Percentiles rank a stretch among this genome's conserved stretches.
phyloP scores from a whole-genome alignment of 2,329 filamentous ascomycete genomes.

The Neophaeococcomyces mojaviensis region DNA sequence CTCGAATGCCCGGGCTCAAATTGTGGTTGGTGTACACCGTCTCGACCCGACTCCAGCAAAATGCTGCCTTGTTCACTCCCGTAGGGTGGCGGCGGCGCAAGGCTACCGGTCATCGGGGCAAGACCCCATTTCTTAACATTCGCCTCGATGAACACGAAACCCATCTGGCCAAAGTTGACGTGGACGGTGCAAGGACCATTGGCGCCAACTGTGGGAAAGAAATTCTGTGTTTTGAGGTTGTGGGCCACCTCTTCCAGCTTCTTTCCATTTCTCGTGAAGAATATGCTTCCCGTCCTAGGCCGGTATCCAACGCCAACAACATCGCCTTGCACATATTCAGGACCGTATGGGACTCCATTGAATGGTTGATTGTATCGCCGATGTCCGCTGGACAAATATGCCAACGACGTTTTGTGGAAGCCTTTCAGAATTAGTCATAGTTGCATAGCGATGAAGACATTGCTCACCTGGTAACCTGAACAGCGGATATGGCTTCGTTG shows the following conservation, averaged over 20 bases:
- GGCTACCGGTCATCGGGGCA: conserved; percentile 87
- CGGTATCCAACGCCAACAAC: conserved; percentile 94
- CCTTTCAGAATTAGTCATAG: conserved; percentile 43
- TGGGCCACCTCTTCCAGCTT: conserved; percentile 91
- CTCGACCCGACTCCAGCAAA: conserved; percentile 73
- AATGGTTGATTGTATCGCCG: conserved; percentile 94
- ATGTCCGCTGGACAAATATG: conserved; percentile 80
- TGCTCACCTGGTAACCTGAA: conserved; percentile 82
- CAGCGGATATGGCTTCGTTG: conserved; percentile 92
- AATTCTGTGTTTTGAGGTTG: conserved; percentile 88
- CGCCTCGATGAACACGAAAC: conserved; percentile 97
- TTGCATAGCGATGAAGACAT: not conserved
- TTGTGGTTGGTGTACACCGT: conserved; percentile 41
- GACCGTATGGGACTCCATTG: conserved; percentile 68
- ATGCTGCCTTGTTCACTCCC: conserved; percentile 97
- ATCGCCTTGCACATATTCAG: conserved; percentile 81
- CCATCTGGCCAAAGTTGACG: conserved; percentile 95
- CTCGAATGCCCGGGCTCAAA: conserved; percentile 60
- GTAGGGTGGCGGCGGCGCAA: conserved; percentile 92
- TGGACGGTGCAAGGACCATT: conserved; percentile 89
- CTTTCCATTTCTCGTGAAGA: conserved; percentile 98
- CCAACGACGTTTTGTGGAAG: conserved; percentile 85
- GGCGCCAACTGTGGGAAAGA: conserved; percentile 94
- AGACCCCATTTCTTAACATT: conserved; percentile 99
- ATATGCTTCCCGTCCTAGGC: conserved; percentile 86